Percentiles rank a stretch among this genome's conserved stretches.
Evolutionary conservation across 257 asterid genomes (phyloP).

Genomic region (Capsicum pubescens): DNA sequence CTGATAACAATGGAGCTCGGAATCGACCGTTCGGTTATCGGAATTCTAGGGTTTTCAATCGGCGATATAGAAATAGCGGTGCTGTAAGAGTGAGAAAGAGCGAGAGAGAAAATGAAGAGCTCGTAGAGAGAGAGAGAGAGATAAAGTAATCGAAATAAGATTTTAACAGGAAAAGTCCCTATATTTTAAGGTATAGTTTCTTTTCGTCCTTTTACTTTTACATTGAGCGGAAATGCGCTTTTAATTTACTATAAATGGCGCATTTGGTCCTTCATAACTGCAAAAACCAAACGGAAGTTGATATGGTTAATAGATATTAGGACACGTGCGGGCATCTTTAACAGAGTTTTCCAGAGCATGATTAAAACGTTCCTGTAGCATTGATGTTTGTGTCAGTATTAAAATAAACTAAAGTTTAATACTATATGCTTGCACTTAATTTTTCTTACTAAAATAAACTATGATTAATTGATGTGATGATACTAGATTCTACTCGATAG

Average conservation of each 20-base stretch:
- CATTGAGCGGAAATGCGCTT: too few species aligned
- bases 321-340: background rate
- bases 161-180: background rate
- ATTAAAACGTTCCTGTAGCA: too few species aligned
- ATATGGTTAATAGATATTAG: background rate
- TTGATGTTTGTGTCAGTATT: too few species aligned
- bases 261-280: constrained; percentile 18
- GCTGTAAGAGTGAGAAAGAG: constrained; percentile 31
- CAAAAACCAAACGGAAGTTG: background rate
- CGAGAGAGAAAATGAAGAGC: background rate
- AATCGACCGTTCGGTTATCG: constrained; percentile 43
- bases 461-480: too few species aligned
- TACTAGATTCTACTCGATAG: too few species aligned
- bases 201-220: background rate
- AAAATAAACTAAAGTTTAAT: too few species aligned
- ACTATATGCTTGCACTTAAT: too few species aligned
- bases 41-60: constrained; percentile 65
- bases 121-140: constrained; percentile 35
- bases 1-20: constrained; percentile 40
- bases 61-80: constrained; percentile 40
- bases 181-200: background rate
- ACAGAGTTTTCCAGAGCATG: background rate
- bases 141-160: constrained; percentile 39
- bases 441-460: too few species aligned
- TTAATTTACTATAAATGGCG: background rate